Percentiles rank a stretch among this genome's conserved stretches.
Evolutionary conservation across 2,329 filamentous ascomycete genomes (phyloP).

Genomic region (Stemphylium beticola): DNA sequence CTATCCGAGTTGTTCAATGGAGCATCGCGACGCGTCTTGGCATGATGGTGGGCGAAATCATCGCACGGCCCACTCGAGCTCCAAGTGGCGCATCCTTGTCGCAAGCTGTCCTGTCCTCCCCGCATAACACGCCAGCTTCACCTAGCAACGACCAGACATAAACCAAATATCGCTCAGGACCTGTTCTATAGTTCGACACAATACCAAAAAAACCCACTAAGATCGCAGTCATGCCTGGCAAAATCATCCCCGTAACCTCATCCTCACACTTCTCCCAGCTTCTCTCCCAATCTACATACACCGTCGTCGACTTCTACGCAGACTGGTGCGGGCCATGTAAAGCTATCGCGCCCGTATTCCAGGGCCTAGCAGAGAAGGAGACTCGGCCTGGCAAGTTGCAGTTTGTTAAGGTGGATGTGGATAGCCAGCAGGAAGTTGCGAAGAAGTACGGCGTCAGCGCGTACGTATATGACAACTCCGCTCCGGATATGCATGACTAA

Average conservation of each 20-base stretch:
- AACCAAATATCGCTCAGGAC: not conserved
- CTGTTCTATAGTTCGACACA: not conserved
- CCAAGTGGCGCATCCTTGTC: conserved; percentile 7
- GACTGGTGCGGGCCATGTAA: conserved; percentile 66
- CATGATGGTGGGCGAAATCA: not conserved
- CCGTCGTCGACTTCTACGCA: conserved; percentile 61
- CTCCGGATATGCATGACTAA: not conserved
- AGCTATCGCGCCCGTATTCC: conserved; percentile 58
- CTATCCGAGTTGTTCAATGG: not conserved
- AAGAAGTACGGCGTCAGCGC: conserved; percentile 58
- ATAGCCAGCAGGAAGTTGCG: conserved; percentile 58
- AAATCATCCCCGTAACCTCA: conserved; percentile 42
- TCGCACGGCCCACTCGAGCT: conserved; percentile 9
- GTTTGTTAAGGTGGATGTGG: conserved; percentile 64
- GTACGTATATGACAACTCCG: conserved; percentile 28
- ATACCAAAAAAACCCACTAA: not conserved
- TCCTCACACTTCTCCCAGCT: conserved; percentile 46
- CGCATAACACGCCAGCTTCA: conserved; percentile 5
- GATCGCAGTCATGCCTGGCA: conserved; percentile 34
- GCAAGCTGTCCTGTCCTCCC: conserved; percentile 16
- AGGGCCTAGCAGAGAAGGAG: conserved; percentile 59
- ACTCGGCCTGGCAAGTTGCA: conserved; percentile 54
- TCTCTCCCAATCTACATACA: conserved; percentile 45
- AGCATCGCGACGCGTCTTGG: not conserved
- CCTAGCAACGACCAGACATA: not conserved